Percentiles rank a stretch among this genome's conserved stretches.
Evolutionary conservation across 192 early-diverging fungal species (phyloP).

Genomic region (Phlyctochytrium arcticum): DNA sequence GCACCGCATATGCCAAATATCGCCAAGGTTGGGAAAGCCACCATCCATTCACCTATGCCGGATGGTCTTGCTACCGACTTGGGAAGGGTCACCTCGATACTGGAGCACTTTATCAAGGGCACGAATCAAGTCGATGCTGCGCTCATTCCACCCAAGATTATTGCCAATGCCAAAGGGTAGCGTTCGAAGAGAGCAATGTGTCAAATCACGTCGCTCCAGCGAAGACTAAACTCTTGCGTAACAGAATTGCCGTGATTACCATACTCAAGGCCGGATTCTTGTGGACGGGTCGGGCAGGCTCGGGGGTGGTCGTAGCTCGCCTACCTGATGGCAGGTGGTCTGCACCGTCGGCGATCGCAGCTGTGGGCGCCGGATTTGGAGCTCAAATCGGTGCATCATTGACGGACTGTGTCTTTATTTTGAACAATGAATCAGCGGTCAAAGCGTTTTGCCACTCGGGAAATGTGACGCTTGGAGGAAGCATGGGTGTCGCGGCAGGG

Average conservation of each 20-base stretch:
- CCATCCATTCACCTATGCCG: constrained; percentile 56
- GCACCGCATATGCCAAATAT: constrained; percentile 11
- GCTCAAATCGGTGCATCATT: constrained; percentile 84
- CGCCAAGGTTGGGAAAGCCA: constrained; percentile 23
- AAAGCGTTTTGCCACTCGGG: constrained; percentile 81
- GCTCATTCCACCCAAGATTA: constrained; percentile 31
- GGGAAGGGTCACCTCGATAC: constrained; percentile 59
- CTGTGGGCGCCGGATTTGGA: constrained; percentile 80
- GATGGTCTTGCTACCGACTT: constrained; percentile 56
- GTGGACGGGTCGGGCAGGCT: constrained; percentile 80
- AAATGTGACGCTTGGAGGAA: constrained; percentile 85
- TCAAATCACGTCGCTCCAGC: no score
- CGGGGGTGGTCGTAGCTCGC: constrained; percentile 84
- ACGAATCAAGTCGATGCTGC: constrained; percentile 36
- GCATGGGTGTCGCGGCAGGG: constrained; percentile 74
- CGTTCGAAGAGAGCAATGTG: no score
- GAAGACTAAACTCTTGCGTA: no score
- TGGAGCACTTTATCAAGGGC: constrained; percentile 56
- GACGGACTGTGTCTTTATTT: constrained; percentile 89
- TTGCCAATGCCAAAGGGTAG: constrained; percentile 33
- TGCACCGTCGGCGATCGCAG: constrained; percentile 82
- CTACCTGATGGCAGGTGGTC: constrained; percentile 68
- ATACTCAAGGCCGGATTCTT: constrained; percentile 83
- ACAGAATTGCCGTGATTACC: constrained; percentile 85
- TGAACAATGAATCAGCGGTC: constrained; percentile 82